Percentiles rank a stretch among this genome's conserved stretches.
Evolutionary conservation across 257 asterid species (phyloP).

Genomic region (Plantago ovata): DNA sequence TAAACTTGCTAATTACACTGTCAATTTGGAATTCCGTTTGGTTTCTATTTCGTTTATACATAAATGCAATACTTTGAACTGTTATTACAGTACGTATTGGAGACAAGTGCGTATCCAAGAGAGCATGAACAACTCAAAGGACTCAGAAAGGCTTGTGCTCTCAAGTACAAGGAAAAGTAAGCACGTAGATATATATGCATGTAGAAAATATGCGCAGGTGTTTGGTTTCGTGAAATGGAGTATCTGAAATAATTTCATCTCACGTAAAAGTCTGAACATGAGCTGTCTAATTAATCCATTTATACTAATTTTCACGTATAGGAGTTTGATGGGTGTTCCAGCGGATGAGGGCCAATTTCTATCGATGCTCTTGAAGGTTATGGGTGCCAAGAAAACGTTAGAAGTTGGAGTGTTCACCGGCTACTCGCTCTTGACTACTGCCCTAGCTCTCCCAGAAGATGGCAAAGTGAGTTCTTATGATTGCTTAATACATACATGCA

Average conservation of each 20-base stretch:
- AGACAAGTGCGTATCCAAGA: slow-evolving; percentile 36
- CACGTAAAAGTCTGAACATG: too few species aligned
- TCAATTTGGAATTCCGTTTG: too few species aligned
- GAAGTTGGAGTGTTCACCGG: slow-evolving; percentile 65
- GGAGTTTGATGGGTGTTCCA: slow-evolving; percentile 60
- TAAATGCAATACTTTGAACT: too few species aligned
- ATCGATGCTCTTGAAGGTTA: slow-evolving; percentile 46
- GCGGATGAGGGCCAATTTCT: slow-evolving; percentile 58
- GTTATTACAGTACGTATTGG: slow-evolving; percentile 24
- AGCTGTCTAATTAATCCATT: background rate
- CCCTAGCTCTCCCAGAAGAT: slow-evolving; percentile 53
- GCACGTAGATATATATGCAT: too few species aligned
- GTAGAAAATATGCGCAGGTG: too few species aligned
- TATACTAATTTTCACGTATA: background rate
- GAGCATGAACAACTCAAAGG: slow-evolving; percentile 34
- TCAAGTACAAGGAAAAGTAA: slow-evolving; percentile 3
- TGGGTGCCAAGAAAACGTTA: slow-evolving; percentile 51
- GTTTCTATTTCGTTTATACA: too few species aligned
- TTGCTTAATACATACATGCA: too few species aligned
- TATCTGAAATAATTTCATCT: too few species aligned
- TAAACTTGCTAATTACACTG: too few species aligned
- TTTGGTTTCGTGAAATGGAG: too few species aligned
- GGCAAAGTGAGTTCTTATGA: slow-evolving; percentile 29
- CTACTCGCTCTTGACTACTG: slow-evolving; percentile 54
- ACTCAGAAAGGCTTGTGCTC: slow-evolving; percentile 22